Evolutionary conservation across 208 protist species (phyloP).

Genomic region (Phytomonas sp.): DNA sequence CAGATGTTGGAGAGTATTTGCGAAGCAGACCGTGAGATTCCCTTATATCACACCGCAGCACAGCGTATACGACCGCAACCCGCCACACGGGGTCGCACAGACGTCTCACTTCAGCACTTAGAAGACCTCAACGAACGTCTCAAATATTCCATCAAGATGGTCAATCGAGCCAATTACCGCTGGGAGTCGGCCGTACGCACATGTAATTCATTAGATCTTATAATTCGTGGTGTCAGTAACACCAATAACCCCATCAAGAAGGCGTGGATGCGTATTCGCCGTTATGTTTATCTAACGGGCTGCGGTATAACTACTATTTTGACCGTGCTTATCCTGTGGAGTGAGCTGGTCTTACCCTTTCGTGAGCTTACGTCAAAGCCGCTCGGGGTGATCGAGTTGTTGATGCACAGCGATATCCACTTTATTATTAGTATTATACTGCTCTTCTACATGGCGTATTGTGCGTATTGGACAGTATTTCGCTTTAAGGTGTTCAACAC

Average conservation of each 20-base stretch:
- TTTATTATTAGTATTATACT: slow-evolving; percentile 75
- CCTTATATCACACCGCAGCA: slow-evolving; percentile 66
- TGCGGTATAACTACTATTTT: slow-evolving; percentile 46
- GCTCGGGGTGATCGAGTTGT: slow-evolving; percentile 66
- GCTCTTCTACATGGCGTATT: slow-evolving; percentile 89
- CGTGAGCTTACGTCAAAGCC: slow-evolving; percentile 29
- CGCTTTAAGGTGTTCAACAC: slow-evolving; percentile 88
- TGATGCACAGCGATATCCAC: slow-evolving; percentile 62
- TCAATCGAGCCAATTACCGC: slow-evolving; percentile 63
- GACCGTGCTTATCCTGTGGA: slow-evolving; percentile 79
- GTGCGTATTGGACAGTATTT: slow-evolving; percentile 85
- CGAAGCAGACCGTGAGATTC: slow-evolving; percentile 60
- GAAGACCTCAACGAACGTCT: slow-evolving; percentile 69
- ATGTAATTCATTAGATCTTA: slow-evolving; percentile 60
- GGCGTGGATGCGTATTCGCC: slow-evolving; percentile 64
- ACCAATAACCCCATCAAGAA: slow-evolving; percentile 53
- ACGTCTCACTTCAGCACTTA: slow-evolving; percentile 74
- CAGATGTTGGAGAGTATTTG: slow-evolving; percentile 79
- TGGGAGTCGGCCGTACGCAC: slow-evolving; percentile 65
- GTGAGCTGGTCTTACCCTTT: slow-evolving; percentile 76
- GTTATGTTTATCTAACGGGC: slow-evolving; percentile 44
- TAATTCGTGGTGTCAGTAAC: slow-evolving; percentile 38
- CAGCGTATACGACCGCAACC: slow-evolving; percentile 37
- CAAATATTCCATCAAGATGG: slow-evolving; percentile 76
- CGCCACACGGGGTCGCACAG: slow-evolving; percentile 24